Evolutionary conservation across 176 grass and related monocot species (phyloP).

Genomic region (Musa troglodytarum): DNA sequence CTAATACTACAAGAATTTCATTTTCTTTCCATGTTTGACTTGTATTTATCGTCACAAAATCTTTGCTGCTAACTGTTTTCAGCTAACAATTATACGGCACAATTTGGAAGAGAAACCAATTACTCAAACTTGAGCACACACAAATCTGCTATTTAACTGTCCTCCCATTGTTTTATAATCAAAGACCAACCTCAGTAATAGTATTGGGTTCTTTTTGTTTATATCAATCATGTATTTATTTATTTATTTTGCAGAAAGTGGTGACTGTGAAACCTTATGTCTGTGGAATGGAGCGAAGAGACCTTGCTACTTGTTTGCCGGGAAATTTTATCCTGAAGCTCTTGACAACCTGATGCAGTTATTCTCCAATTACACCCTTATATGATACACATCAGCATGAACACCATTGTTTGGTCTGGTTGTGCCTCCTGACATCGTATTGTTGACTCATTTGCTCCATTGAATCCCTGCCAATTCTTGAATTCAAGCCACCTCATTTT

Average conservation of each 20-base stretch:
- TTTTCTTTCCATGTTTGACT: too few relatives aligned
- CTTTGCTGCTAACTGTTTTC: too few relatives aligned
- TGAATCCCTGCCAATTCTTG: not conserved
- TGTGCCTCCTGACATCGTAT: slow-evolving; percentile 12
- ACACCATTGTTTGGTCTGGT: slow-evolving; percentile 23
- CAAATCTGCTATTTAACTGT: too few relatives aligned
- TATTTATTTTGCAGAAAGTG: slow-evolving; percentile 46
- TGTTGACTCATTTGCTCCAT: not conserved
- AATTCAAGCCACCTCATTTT: not conserved
- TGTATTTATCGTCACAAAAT: too few relatives aligned
- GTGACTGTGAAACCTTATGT: slow-evolving; percentile 51
- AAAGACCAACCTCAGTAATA: not conserved
- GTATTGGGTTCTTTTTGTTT: not conserved
- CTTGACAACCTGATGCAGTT: slow-evolving; percentile 71
- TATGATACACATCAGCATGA: slow-evolving; percentile 30
- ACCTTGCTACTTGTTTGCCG: slow-evolving; percentile 88
- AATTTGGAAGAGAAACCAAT: too few relatives aligned
- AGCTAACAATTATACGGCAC: too few relatives aligned
- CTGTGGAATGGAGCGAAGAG: slow-evolving; percentile 94
- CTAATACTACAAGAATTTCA: too few relatives aligned
- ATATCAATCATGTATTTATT: not conserved
- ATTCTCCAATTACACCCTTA: slow-evolving; percentile 62
- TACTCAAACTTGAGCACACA: too few relatives aligned
- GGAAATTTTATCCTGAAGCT: slow-evolving; percentile 75
- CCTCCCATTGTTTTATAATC: too few relatives aligned